phyloP scores from a whole-genome alignment of 2,329 filamentous ascomycete genomes.

The Neurospora sp. region DNA sequence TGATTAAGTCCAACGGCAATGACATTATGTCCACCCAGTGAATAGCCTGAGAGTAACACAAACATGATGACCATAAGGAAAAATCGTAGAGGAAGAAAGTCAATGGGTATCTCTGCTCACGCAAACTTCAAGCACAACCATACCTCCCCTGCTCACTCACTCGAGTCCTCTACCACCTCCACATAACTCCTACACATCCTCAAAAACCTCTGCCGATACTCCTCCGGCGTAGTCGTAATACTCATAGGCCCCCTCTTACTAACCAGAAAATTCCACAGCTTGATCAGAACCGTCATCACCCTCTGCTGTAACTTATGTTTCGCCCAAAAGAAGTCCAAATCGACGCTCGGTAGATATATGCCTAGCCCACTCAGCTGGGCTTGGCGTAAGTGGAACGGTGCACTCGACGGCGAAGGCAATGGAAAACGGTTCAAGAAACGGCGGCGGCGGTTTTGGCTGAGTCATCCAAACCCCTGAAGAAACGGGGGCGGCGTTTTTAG shows the following conservation, averaged over 20 bases:
- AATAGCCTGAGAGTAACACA: too few species aligned
- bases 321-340: too few species aligned
- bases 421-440: neutral
- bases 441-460: neutral
- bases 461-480: neutral
- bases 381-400: neutral
- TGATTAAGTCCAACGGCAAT: too few species aligned
- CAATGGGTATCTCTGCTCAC: too few species aligned
- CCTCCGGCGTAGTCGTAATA: conserved; percentile 58
- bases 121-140: too few species aligned
- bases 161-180: too few species aligned
- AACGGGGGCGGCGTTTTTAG: neutral
- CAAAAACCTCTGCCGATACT: conserved; percentile 50
- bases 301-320: conserved; percentile 53
- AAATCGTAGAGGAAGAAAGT: too few species aligned
- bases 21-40: too few species aligned
- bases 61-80: too few species aligned
- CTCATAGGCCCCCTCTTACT: conserved; percentile 61
- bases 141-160: too few species aligned
- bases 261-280: conserved; percentile 49
- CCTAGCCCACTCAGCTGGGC: neutral
- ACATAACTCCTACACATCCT: conserved; percentile 32
- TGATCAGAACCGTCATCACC: conserved; percentile 55
- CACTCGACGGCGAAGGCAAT: neutral
- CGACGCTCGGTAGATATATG: too few species aligned